Evolutionary conservation across 2,329 filamentous ascomycete species (phyloP).

Genomic region (Calonectria pseudoturangicola): DNA sequence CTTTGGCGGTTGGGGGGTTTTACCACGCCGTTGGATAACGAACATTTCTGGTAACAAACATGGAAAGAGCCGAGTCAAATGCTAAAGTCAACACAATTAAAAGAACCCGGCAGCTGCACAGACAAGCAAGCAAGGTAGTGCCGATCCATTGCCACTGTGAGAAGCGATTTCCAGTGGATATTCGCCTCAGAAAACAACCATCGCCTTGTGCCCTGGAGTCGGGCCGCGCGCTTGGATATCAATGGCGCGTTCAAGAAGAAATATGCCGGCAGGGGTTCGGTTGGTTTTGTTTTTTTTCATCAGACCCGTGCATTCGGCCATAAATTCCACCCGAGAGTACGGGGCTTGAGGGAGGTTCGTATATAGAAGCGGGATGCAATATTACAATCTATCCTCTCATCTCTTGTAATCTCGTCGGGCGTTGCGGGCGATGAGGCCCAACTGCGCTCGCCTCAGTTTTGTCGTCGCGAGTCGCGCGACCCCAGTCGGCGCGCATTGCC

Average conservation of each 20-base stretch:
- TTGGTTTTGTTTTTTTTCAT: constrained; percentile 13
- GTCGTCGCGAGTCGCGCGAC: not conserved
- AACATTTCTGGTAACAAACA: constrained; percentile 4
- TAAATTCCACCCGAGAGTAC: constrained; percentile 14
- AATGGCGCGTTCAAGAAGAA: constrained; percentile 23
- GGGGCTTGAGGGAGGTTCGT: constrained; percentile 8
- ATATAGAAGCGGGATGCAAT: constrained; percentile 9
- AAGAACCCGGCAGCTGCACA: constrained; percentile 6
- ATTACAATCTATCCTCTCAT: constrained; percentile 8
- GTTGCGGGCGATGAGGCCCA: not conserved
- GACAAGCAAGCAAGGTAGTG: constrained; percentile 12
- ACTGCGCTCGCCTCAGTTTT: not conserved
- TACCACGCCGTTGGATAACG: constrained; percentile 2
- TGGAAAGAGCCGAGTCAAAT: constrained; percentile 19
- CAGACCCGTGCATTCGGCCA: constrained; percentile 27
- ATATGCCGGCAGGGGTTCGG: constrained; percentile 25
- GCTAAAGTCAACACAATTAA: constrained; percentile 18
- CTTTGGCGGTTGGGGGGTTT: constrained; percentile 9
- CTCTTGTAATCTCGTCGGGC: not conserved
- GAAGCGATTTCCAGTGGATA: constrained; percentile 10
- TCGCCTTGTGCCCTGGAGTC: constrained; percentile 10
- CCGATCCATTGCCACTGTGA: constrained; percentile 1
- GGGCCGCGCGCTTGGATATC: constrained; percentile 35
- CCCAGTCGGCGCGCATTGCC: not conserved
- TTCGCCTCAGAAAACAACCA: not conserved